Evolutionary conservation across 192 early-diverging fungal genomes (phyloP).

Genomic region (Podila verticillata): DNA sequence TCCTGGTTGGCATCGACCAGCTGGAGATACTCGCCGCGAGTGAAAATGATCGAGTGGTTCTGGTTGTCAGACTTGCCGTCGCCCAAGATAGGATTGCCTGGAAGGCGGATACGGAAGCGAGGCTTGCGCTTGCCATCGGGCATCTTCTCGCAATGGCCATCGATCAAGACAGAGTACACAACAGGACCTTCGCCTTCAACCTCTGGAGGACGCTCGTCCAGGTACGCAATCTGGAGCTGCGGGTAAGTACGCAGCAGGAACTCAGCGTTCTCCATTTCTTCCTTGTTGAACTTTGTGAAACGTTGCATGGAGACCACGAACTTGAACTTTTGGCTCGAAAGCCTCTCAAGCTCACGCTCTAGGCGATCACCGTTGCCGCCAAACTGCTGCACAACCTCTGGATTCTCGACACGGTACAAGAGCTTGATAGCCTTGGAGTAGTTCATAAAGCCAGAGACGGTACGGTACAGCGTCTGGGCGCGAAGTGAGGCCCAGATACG

Average conservation of each 20-base stretch:
- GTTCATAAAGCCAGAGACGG: slow-evolving; percentile 89
- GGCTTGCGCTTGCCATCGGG: slow-evolving; percentile 82
- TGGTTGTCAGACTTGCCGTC: slow-evolving; percentile 94
- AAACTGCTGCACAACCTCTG: slow-evolving; percentile 74
- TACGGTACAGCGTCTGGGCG: slow-evolving; percentile 87
- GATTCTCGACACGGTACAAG: slow-evolving; percentile 82
- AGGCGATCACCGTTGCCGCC: slow-evolving; percentile 72
- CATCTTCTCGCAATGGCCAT: slow-evolving; percentile 75
- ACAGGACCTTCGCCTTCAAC: slow-evolving; percentile 68
- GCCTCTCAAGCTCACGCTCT: slow-evolving; percentile 72
- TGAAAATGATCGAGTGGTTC: slow-evolving; percentile 86
- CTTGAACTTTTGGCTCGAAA: slow-evolving; percentile 84
- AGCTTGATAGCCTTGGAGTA: slow-evolving; percentile 87
- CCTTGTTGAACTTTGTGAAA: slow-evolving; percentile 79
- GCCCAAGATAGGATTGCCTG: slow-evolving; percentile 89
- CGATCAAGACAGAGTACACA: slow-evolving; percentile 76
- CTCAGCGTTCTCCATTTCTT: slow-evolving; percentile 79
- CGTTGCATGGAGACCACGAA: slow-evolving; percentile 89
- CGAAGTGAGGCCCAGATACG: slow-evolving; percentile 91
- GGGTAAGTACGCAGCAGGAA: slow-evolving; percentile 81
- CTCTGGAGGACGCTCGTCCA: slow-evolving; percentile 73
- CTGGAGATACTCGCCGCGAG: slow-evolving; percentile 89
- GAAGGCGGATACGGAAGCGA: slow-evolving; percentile 78
- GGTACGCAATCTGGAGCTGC: slow-evolving; percentile 81
- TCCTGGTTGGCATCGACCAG: slow-evolving; percentile 92